Conservation (phyloP, 2,329 filamentous ascomycete species). For the Tolypocladium endophyticum region DNA sequence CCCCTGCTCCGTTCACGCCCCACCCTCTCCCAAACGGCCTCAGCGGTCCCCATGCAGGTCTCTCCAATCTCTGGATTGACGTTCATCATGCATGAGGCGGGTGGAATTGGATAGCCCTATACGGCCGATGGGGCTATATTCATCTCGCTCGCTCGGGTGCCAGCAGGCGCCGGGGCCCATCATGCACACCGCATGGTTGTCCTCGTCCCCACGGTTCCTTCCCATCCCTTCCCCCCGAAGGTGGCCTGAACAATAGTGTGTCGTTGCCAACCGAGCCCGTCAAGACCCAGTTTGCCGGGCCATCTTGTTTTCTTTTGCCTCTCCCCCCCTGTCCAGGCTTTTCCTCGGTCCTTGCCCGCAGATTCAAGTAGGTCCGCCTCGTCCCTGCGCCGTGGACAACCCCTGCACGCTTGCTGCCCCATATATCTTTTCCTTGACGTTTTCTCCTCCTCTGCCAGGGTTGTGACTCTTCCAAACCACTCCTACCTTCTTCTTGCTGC, state of each 20-base stretch:
- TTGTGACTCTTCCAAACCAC: constrained; percentile 1
- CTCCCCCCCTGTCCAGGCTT: constrained; percentile 7
- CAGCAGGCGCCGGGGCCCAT: not conserved
- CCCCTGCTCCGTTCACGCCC: not conserved
- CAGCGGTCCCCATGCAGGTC: constrained; percentile 2
- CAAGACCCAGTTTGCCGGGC: constrained; percentile 2
- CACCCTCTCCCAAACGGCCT: not conserved
- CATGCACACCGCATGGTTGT: not conserved
- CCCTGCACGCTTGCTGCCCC: constrained; percentile 8
- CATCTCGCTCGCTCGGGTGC: not conserved
- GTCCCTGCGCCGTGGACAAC: constrained; percentile 14
- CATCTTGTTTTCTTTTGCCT: constrained; percentile 14
- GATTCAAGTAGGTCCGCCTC: constrained; percentile 11
- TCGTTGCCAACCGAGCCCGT: not conserved
- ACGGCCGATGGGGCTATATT: not conserved
- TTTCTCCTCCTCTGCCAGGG: not conserved
- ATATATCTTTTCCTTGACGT: constrained; percentile 3
- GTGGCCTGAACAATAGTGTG: not conserved
- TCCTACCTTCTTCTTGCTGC: constrained; percentile 1
- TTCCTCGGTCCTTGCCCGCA: constrained; percentile 1
- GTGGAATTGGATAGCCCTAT: constrained; percentile 1
- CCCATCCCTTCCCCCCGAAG: not conserved
- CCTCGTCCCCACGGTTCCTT: not conserved
- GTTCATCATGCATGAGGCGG: constrained; percentile 3
- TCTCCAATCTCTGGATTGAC: constrained; percentile 2